A percentile compares a stretch with the other conserved stretches of the same genome.
Conservation (phyloP, 129 eudicot genomes). For the Pseudognaphalium luteoalbum region DNA sequence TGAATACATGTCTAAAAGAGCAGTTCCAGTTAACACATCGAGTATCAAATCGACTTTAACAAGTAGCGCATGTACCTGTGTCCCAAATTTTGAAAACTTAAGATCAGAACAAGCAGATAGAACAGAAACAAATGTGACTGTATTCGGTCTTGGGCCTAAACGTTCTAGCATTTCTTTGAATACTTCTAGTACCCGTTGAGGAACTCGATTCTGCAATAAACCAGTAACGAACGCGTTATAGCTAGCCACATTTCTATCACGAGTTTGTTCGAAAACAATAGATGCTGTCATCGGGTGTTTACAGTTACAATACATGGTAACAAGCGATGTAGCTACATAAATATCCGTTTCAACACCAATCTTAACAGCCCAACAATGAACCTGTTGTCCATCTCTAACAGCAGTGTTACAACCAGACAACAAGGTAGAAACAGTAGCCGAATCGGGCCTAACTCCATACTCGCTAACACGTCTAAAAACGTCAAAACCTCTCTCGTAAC, state of each 20-base stretch:
- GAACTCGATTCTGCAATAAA: conserved; percentile 51
- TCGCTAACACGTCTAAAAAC: conserved; percentile 43
- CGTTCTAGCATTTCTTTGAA: not conserved
- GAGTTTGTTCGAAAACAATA: conserved; percentile 42
- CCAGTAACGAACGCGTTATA: conserved; percentile 75
- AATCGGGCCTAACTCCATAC: conserved; percentile 45
- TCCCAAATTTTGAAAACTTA: conserved; percentile 46
- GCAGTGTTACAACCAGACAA: conserved; percentile 50
- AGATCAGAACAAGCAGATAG: conserved; percentile 58
- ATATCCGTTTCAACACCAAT: conserved; percentile 71
- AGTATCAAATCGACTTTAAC: conserved; percentile 36
- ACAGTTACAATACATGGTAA: conserved; percentile 61
- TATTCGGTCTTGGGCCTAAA: conserved; percentile 54
- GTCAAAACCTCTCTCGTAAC: conserved; percentile 35
- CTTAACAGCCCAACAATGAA: conserved; percentile 74
- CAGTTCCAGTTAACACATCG: conserved; percentile 62
- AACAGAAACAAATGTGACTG: conserved; percentile 58
- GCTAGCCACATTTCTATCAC: conserved; percentile 46
- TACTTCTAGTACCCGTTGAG: conserved; percentile 34
- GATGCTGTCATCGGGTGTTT: conserved; percentile 40
- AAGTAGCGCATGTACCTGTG: conserved; percentile 60
- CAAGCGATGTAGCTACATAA: conserved; percentile 63
- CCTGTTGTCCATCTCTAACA: conserved; percentile 43
- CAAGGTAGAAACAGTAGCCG: conserved; percentile 60
- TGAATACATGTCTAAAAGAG: conserved; percentile 73